Conservation (phyloP, 371 early-diverging fungal genomes). For the Mucor piriformis region DNA sequence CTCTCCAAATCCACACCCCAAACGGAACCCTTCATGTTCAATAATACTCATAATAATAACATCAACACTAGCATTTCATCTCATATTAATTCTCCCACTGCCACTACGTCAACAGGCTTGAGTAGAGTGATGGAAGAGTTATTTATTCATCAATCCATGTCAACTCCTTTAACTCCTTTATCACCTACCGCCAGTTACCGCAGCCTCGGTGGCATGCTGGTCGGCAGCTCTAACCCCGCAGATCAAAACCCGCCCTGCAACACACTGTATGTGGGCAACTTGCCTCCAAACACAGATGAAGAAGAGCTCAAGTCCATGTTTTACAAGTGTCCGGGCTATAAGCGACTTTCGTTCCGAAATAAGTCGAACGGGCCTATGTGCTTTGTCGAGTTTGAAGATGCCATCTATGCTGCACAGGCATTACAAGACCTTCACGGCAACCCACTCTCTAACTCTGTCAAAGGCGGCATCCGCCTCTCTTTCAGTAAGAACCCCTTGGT, state of each 20-base stretch:
- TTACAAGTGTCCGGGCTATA: constrained; percentile 75
- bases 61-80: constrained; percentile 12
- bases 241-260: constrained; percentile 96
- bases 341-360: constrained; percentile 79
- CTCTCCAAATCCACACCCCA: constrained; percentile 40
- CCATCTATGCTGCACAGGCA: constrained; percentile 83
- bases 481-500: constrained; percentile 91
- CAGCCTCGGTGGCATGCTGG: constrained; percentile 25
- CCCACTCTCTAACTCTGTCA: constrained; percentile 76
- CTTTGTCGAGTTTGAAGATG: constrained; percentile 87
- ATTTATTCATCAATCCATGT: constrained; percentile 19
- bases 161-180: constrained; percentile 28
- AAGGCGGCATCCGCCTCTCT: constrained; percentile 87
- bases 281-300: constrained; percentile 78
- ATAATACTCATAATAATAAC: constrained; percentile 5
- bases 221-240: constrained; percentile 57
- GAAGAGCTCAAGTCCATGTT: constrained; percentile 82
- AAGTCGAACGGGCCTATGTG: constrained; percentile 90
- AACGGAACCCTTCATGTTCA: constrained; percentile 12
- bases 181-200: constrained; percentile 27
- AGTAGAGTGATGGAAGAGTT: constrained; percentile 28
- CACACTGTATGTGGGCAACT: constrained; percentile 89
- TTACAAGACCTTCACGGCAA: constrained; percentile 80
- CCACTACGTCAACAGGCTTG: constrained; percentile 23
- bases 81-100: constrained; percentile 16